Evolutionary conservation across 306 rosid species (phyloP).

Genomic region (Pterocarpus macrocarpus): DNA sequence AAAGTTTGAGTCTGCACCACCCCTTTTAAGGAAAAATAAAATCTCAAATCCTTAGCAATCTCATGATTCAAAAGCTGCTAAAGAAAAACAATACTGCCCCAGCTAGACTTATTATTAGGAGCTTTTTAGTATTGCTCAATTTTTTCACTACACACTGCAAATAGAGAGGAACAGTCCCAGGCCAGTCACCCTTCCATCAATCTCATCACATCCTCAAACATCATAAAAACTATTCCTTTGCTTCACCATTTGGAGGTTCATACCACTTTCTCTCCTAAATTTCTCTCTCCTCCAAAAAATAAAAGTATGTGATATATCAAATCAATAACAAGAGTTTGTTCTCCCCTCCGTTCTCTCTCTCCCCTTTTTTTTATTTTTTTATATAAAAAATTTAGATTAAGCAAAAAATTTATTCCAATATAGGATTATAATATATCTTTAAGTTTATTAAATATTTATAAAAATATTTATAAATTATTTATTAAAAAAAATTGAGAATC

Average conservation of each 20-base stretch:
- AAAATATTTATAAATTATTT: no score
- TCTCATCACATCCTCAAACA: slow-evolving; percentile 64
- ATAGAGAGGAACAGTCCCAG: slow-evolving; percentile 59
- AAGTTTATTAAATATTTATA: no score
- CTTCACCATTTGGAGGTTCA: slow-evolving; percentile 58
- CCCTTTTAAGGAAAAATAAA: slow-evolving; percentile 63
- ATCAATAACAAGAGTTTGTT: slow-evolving; percentile 52
- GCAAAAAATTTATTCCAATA: no score
- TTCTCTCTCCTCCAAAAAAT: slow-evolving; percentile 29
- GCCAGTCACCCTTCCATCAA: slow-evolving; percentile 68
- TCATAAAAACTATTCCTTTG: slow-evolving; percentile 40
- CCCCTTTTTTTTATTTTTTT: slow-evolving; percentile 41
- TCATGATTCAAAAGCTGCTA: slow-evolving; percentile 58
- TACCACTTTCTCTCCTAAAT: slow-evolving; percentile 26
- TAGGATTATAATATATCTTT: no score
- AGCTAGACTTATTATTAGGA: background rate
- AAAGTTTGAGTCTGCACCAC: slow-evolving; percentile 55
- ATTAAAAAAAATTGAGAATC: no score
- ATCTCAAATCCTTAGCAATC: slow-evolving; percentile 19
- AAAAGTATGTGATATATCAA: slow-evolving; percentile 51
- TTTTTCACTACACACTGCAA: slow-evolving; percentile 43
- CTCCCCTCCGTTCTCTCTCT: slow-evolving; percentile 48
- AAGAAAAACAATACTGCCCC: slow-evolving; percentile 33
- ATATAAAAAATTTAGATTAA: no score
- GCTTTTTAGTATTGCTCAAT: slow-evolving; percentile 59